Conservation (phyloP, 345 rosid genomes). For the Psidium guajava region DNA sequence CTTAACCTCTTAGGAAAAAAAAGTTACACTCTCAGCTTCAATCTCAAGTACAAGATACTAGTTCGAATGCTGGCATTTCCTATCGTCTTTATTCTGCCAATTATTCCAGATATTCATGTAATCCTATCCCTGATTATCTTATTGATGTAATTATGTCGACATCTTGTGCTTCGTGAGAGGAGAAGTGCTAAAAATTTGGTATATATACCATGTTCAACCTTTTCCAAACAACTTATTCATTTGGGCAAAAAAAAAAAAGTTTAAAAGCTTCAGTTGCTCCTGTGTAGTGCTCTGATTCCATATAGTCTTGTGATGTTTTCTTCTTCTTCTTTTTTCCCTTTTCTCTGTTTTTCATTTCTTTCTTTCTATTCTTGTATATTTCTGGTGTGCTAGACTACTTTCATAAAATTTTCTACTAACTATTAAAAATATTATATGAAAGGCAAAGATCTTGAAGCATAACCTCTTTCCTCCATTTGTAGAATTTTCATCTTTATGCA, state of each 20-base stretch:
- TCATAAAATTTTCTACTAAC: background rate
- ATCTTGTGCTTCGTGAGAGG: background rate
- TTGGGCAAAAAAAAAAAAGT: background rate
- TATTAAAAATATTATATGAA: background rate
- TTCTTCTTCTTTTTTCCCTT: background rate
- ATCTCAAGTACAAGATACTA: background rate
- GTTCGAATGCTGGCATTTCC: background rate
- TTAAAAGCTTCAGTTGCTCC: background rate
- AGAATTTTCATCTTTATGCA: background rate
- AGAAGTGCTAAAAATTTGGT: background rate
- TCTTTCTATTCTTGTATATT: background rate
- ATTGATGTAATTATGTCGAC: background rate
- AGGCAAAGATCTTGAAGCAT: background rate
- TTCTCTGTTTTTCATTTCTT: background rate
- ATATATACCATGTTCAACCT: background rate
- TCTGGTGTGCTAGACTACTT: background rate
- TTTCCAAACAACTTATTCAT: background rate
- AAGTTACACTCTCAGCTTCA: background rate
- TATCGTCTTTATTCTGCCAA: background rate
- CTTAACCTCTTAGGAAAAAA: background rate
- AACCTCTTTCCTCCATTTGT: background rate
- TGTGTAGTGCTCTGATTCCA: background rate
- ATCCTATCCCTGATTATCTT: background rate
- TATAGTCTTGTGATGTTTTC: background rate
- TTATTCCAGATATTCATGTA: background rate